Evolutionary conservation across 306 rosid genomes (phyloP), one percentile per base, ranked within the genome.

Genomic region (Bauhinia variegata): DNA sequence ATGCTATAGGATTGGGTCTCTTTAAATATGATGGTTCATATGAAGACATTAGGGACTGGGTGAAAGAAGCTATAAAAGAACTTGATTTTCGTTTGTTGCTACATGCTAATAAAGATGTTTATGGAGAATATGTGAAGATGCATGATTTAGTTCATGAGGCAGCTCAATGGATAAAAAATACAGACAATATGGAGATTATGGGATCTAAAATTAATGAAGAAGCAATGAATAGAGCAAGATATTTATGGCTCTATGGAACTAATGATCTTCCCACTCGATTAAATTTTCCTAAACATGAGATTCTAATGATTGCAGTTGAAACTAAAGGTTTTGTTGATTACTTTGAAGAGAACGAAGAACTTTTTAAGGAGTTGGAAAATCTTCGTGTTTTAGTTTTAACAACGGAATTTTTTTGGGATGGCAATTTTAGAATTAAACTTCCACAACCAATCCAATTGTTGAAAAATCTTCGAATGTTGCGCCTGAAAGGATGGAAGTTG

Each of bases 401-500:
- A 23, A 1, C 2, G 12, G 13, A 3, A 8, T 2, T 8, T 30
- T 2, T 2, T n/a, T n/a, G n/a, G n/a, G n/a, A n/a, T n/a, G n/a
- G n/a, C n/a, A n/a, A 1, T 1, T 23, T 23, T 2, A 1, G 2
- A 23, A 23, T 23, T 23, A 23, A 23, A 23, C 28, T 23, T 23
- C 41, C 41, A 36, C 41, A 36, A 36, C 5, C 41, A 8, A 36
- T 36, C 41, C 41, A 5, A 3, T 3, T 11, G 6, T 54, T 54
- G 15, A 30, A n/a, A 9, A 54, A 54, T 28, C 59, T 54, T 23
- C 38, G 3, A 0, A 11, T 5, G 13, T 6, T 54, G 28, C 3
- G 15, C 2, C 34, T 54, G 7, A 0, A 3, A 4, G 0, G 0
- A 0, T 19, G 59, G 6, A 2, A 23, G 2, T 54, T 54, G 14